Evolutionary conservation across 352 stramenopile species (phyloP), one percentile per base, ranked within the genome.

Genomic region (Phytophthora cactorum): DNA sequence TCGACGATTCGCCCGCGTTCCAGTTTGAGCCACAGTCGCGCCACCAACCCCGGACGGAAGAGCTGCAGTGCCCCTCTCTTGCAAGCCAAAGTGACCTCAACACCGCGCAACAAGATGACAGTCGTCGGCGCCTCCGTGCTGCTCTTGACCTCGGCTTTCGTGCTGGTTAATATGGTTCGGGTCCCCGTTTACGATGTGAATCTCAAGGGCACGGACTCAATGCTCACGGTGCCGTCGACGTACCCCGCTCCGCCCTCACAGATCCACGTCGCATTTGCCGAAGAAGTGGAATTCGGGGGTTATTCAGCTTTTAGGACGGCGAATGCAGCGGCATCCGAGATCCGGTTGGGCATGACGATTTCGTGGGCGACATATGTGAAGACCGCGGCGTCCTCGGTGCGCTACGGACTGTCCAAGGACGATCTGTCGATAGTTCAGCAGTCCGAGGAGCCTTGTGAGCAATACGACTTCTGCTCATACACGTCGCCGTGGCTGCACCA

Each of bases 381-480:
- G 44, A 90, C 81, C 7, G 22, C 28, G 0, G 75, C 70, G n/a
- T 92, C 84, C 15, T 68, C 58, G 4, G 80, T 90, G 31, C 77
- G 75, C 25, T 92, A 83, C 44, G 84, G 84, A 31, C 56, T 67
- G 29, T 75, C 52, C 6, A 59, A 68, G 10, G 52, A 54, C 11
- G 45, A 77, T 4, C 39, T 92, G 1, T 63, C 69, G 15, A 60
- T n/a, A 2, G 34, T 72, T 25, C 78, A 78, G 27, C 58, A 72
- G 22, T 66, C 72, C 0, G 44, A 74, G 12, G 49, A 56, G 8
- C 62, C 75, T 8, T 78, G 78, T 38, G 44, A 79, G 53, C 81
- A 87, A 64, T 96, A 96, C 64, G 36, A 74, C 52, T 95, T 93
- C 63, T 93, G 86, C 69, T 66, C 83, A 25, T 97, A 96, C 69